Conservation (phyloP, 2,329 filamentous ascomycete species). For the Thielaviopsis musarum region DNA sequence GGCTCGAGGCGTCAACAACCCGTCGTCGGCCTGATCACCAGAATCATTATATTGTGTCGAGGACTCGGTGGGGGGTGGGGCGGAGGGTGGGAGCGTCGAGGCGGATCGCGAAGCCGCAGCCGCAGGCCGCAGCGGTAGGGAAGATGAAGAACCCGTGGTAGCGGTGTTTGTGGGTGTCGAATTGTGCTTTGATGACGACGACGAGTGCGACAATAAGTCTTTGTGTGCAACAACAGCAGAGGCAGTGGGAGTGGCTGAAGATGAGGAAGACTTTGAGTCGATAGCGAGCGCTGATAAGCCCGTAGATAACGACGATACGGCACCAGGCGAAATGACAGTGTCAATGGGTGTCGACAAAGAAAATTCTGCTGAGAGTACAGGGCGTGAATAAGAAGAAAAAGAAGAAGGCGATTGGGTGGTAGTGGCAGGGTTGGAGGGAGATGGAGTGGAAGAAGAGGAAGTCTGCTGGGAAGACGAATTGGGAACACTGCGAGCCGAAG, state of each 20-base stretch:
- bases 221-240: background rate
- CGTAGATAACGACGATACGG: background rate
- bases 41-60: slow-evolving; percentile 7
- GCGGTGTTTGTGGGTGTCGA: slow-evolving; percentile 1
- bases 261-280: background rate
- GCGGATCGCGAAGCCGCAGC: background rate
- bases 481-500: slow-evolving; percentile 37
- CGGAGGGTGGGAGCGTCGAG: background rate
- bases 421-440: background rate
- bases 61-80: background rate
- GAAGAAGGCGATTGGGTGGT: slow-evolving; percentile 4
- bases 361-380: background rate
- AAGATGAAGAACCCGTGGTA: slow-evolving; percentile 7
- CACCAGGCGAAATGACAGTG: background rate
- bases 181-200: background rate
- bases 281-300: background rate
- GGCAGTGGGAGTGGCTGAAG: background rate
- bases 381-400: background rate
- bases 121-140: slow-evolving; percentile 1
- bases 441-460: slow-evolving; percentile 6
- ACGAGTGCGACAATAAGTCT: background rate
- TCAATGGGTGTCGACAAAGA: background rate
- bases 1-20: slow-evolving; percentile 8
- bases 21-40: slow-evolving; percentile 7
- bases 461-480: slow-evolving; percentile 14